phyloP scores from a whole-genome alignment of 2,329 filamentous ascomycete genomes.

The Cryoendolithus antarcticus region DNA sequence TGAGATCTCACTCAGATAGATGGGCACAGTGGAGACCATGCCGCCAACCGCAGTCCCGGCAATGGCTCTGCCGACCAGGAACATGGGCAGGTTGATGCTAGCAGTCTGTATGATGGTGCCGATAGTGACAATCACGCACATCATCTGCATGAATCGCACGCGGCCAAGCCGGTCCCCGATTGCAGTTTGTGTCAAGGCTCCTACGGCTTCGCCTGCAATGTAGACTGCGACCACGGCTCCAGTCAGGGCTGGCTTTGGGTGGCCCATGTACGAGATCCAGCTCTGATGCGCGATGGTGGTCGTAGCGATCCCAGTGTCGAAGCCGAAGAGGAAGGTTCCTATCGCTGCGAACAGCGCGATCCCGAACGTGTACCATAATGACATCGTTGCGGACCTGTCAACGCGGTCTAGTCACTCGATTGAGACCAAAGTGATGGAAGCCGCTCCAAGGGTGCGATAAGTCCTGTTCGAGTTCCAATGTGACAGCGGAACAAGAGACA shows the following conservation, averaged over 20 bases:
- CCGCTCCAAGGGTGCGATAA: no score
- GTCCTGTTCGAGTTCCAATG: no score
- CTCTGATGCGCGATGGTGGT: conserved; percentile 49
- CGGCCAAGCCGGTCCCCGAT: conserved; percentile 51
- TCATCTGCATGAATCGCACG: conserved; percentile 57
- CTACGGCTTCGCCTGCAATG: conserved; percentile 45
- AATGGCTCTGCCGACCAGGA: conserved; percentile 62
- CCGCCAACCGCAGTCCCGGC: conserved; percentile 70
- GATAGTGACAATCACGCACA: conserved; percentile 57
- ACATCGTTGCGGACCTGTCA: conserved; percentile 25
- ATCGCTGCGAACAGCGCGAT: conserved; percentile 46
- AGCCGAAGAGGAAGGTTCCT: conserved; percentile 48
- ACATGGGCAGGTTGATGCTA: conserved; percentile 42
- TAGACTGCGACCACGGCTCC: conserved; percentile 47
- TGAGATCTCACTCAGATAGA: conserved; percentile 75
- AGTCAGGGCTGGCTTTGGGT: conserved; percentile 43
- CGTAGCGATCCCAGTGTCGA: conserved; percentile 49
- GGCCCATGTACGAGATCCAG: conserved; percentile 47
- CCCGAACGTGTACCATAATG: conserved; percentile 35
- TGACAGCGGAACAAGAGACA: no score
- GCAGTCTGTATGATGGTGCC: conserved; percentile 53
- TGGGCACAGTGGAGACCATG: conserved; percentile 65
- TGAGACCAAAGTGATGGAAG: no score
- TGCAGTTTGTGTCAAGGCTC: conserved; percentile 38
- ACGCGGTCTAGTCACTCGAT: no score